Conservation (phyloP, 1,284 basidiomycete species). For the Ceratobasidium theobromae region DNA sequence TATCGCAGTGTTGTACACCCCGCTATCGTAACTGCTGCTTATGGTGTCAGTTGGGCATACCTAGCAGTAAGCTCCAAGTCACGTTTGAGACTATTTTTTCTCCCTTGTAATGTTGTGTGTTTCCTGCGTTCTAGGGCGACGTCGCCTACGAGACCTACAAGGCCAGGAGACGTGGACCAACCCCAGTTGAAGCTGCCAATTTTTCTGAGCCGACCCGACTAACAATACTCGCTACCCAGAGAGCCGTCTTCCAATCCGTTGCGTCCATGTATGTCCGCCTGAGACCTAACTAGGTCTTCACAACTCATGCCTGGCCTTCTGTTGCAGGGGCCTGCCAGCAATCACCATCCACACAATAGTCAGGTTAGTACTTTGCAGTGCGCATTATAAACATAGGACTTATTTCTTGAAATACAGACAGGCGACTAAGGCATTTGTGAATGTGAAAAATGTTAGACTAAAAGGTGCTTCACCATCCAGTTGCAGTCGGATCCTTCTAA, state of each 20-base stretch:
- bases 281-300: background rate
- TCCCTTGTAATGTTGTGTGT: no score
- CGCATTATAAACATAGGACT: background rate
- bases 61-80: constrained; percentile 53
- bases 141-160: constrained; percentile 93
- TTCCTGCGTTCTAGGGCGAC: constrained; percentile 51
- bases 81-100: no score
- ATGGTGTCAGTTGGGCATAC: constrained; percentile 86
- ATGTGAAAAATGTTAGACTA: constrained; percentile 61
- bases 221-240: constrained; percentile 69
- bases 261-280: constrained; percentile 71
- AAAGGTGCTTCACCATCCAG: constrained; percentile 41
- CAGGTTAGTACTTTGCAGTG: constrained; percentile 35
- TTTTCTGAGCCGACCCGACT: constrained; percentile 77
- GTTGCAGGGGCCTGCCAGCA: constrained; percentile 66
- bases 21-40: constrained; percentile 75
- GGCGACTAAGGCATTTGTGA: constrained; percentile 72
- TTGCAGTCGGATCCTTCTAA: background rate
- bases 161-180: constrained; percentile 70
- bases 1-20: constrained; percentile 63
- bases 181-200: constrained; percentile 69
- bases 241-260: constrained; percentile 83
- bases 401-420: constrained; percentile 46
- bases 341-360: constrained; percentile 87
- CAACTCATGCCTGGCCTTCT: background rate